Base-by-base conservation (phyloP, 345 rosid genomes). In the Firmiana major region DNA sequence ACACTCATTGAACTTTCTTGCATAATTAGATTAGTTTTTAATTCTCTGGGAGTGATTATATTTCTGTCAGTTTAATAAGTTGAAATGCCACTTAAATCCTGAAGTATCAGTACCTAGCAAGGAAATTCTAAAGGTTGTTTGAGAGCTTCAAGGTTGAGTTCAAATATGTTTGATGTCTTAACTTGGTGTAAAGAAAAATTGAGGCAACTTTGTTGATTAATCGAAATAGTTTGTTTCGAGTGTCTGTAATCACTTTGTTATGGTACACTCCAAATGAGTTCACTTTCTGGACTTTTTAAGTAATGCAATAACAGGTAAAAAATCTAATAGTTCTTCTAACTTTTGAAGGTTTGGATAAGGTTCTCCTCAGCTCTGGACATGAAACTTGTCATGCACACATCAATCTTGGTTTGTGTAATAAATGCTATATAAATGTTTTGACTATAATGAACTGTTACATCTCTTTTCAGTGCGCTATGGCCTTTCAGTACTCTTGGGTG, bases 401-500 rank as follows among this genome's bases (percentile, higher is more conserved):
- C 22, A 28, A 34, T 78, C 60, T 75, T 54, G n/a, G 9, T 24
- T 59, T 75, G 31, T 63, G 43, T 24, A 46, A 55, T 63, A 46
- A 54, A 59, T 75, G 58, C 51, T 63, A n/a, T 46, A 55, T 69
- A 36, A 31, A 31, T 66, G 31, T 63, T 75, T 75, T 42, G 68
- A 46, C 54, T 71, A 71, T 36, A 57, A 78, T 16, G 12, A 55
- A 71, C 15, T 55, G 60, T 75, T 63, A 54, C 78, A 31, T 31
- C 73, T 79, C 24, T 81, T 71, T 84, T 60, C 89, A 95, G 99
- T 79, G 89, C 94, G 9, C 83, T 95, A 49, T 95, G 99, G 99
- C 99, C 99, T 79, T 95, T 95, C 84, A 95, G 97, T 84, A 95
- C 98, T 69, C 98, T 93, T 80, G 99, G 99, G 59, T 95, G 99